Evolutionary conservation across 306 rosid species (phyloP).

Genomic region (Alnus glutinosa): DNA sequence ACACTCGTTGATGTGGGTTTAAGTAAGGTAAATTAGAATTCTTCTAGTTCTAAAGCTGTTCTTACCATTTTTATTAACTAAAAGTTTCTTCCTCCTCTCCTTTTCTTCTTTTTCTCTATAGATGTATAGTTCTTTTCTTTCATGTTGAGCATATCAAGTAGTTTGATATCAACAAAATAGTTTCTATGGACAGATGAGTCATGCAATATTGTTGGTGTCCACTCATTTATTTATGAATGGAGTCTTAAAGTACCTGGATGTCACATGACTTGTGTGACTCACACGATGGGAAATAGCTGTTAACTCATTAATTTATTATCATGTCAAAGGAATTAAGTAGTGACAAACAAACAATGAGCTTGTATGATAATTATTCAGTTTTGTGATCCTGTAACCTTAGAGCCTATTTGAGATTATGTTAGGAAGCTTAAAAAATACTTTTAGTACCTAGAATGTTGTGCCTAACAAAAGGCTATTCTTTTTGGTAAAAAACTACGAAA

Average conservation of each 20-base stretch:
- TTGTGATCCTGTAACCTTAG: not conserved
- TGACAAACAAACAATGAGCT: not conserved
- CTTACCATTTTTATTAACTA: not conserved
- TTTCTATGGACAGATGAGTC: not conserved
- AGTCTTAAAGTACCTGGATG: not conserved
- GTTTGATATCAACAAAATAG: slow-evolving; percentile 3
- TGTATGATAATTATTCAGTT: not conserved
- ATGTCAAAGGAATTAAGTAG: not conserved
- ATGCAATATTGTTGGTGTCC: not conserved
- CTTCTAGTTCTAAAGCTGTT: slow-evolving; percentile 15
- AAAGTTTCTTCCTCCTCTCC: slow-evolving; percentile 7
- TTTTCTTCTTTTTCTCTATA: not conserved
- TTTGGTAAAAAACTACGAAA: too few species aligned
- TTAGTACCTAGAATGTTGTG: too few species aligned
- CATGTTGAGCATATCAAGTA: slow-evolving; percentile 14
- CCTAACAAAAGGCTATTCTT: too few species aligned
- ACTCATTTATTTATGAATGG: not conserved
- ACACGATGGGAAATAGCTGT: not conserved
- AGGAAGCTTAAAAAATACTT: too few species aligned
- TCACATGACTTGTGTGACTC: not conserved
- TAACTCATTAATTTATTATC: not conserved
- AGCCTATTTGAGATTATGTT: too few species aligned
- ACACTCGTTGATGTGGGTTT: slow-evolving; percentile 92
- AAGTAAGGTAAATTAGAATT: slow-evolving; percentile 60
- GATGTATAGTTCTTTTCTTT: not conserved